Evolutionary conservation across 371 early-diverging fungal species (phyloP).

Genomic region (Chytridium lagenaria): DNA sequence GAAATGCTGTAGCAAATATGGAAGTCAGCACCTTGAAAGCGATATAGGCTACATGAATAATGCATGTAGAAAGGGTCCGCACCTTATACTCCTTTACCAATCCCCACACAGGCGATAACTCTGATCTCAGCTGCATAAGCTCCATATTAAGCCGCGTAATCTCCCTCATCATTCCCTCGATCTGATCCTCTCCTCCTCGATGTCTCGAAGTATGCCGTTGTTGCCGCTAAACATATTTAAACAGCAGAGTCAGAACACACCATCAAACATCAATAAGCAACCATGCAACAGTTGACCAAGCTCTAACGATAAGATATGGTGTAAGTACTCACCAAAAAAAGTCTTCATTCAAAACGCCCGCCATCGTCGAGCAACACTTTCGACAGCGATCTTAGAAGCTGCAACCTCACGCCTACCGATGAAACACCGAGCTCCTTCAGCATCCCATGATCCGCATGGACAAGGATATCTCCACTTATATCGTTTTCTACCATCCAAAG

Average conservation of each 20-base stretch:
- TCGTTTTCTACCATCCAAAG: conserved; percentile 76
- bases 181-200: conserved; percentile 41
- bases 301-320: too few species aligned
- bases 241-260: too few species aligned
- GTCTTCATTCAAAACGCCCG: background rate
- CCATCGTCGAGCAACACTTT: conserved; percentile 25
- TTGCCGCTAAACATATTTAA: too few species aligned
- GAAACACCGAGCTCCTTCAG: conserved; percentile 84
- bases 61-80: background rate
- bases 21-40: background rate
- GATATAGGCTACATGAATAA: conserved; percentile 14
- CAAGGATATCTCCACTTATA: conserved; percentile 89
- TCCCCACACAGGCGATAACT: conserved; percentile 61
- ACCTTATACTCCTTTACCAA: conserved; percentile 68
- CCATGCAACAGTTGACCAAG: too few species aligned
- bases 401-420: conserved; percentile 87
- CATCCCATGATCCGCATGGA: conserved; percentile 88
- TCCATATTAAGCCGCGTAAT: conserved; percentile 59
- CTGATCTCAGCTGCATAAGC: conserved; percentile 59
- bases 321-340: conserved; percentile 8
- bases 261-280: too few species aligned
- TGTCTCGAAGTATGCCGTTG: background rate
- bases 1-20: conserved; percentile 17
- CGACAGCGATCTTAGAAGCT: conserved; percentile 85
- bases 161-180: conserved; percentile 61